Percentiles rank a stretch among this genome's conserved stretches.
These are phyloP conservation scores for Fonsecaea erecta DNA, from an alignment of 2,329 filamentous ascomycete species.

Conservation along the genomic window DNA sequence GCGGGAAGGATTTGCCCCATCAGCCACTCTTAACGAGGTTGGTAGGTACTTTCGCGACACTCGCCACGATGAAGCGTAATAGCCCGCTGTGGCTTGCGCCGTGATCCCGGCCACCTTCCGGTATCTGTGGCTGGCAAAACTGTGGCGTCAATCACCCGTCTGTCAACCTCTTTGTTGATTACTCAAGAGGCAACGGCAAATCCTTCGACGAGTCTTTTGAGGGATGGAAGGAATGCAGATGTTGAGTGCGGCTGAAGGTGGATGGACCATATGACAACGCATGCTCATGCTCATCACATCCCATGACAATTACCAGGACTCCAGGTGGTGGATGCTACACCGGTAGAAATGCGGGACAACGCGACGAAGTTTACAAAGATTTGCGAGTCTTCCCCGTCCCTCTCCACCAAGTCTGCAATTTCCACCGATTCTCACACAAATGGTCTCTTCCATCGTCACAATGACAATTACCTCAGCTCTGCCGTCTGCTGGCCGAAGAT, in stretches of 20 bases:
- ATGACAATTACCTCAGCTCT: not conserved
- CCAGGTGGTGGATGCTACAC: not conserved
- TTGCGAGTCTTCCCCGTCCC: not conserved
- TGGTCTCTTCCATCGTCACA: not conserved
- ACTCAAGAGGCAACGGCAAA: not conserved
- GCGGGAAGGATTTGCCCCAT: constrained; percentile 9
- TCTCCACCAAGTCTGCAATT: not conserved
- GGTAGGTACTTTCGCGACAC: not conserved
- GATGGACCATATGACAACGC: not conserved
- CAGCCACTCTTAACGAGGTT: constrained; percentile 2
- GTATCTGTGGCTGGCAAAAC: constrained; percentile 7
- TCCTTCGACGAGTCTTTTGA: not conserved
- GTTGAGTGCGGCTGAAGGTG: not conserved
- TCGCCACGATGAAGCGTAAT: not conserved
- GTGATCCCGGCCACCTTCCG: not conserved
- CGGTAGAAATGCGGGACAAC: not conserved
- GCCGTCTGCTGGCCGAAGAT: not conserved
- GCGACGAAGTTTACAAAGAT: not conserved
- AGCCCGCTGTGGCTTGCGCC: not conserved
- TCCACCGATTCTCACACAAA: not conserved
- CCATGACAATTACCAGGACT: not conserved
- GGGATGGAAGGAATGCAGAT: not conserved
- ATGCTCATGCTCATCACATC: not conserved
- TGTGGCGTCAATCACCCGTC: not conserved
- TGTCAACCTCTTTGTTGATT: not conserved